These are phyloP conservation scores for Ogataea nitratoaversa DNA, from an alignment of 805 yeast genomes.

Conservation along the genomic window DNA sequence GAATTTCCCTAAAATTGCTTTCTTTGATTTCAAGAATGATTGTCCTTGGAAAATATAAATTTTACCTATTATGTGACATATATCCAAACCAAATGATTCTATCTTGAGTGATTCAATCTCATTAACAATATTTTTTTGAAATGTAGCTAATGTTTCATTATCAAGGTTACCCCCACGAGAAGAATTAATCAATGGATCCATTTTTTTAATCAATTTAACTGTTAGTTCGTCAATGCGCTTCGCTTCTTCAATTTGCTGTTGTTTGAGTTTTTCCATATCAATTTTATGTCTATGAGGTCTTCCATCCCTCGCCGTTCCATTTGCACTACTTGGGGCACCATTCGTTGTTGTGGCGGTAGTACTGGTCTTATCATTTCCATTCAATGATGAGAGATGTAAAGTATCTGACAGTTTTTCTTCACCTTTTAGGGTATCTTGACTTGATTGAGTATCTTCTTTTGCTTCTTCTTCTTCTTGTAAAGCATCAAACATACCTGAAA, in stretches of 20 bases:
- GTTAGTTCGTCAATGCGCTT: constrained; percentile 54
- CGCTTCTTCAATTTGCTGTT: constrained; percentile 32
- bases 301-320: constrained; percentile 1
- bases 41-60: constrained; percentile 63
- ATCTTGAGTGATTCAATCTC: constrained; percentile 82
- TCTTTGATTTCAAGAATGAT: constrained; percentile 62
- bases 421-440: not conserved
- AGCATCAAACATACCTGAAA: constrained; percentile 60
- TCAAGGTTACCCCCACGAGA: constrained; percentile 24
- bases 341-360: constrained; percentile 5
- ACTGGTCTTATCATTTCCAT: constrained; percentile 4
- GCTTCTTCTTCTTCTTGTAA: constrained; percentile 25
- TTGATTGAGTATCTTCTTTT: constrained; percentile 21
- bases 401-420: not conserved
- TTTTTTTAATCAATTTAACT: constrained; percentile 42
- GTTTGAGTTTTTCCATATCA: constrained; percentile 25
- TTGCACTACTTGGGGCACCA: not conserved
- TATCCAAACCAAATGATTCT: constrained; percentile 84
- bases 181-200: constrained; percentile 37
- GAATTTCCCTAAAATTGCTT: constrained; percentile 60
- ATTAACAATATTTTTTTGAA: constrained; percentile 58
- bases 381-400: constrained; percentile 6
- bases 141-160: constrained; percentile 41
- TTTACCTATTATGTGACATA: constrained; percentile 70
- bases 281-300: constrained; percentile 11